Evolutionary conservation across 2,329 filamentous ascomycete species (phyloP), one percentile per base, ranked within the genome.

Genomic region (Diaporthe australafricana): DNA sequence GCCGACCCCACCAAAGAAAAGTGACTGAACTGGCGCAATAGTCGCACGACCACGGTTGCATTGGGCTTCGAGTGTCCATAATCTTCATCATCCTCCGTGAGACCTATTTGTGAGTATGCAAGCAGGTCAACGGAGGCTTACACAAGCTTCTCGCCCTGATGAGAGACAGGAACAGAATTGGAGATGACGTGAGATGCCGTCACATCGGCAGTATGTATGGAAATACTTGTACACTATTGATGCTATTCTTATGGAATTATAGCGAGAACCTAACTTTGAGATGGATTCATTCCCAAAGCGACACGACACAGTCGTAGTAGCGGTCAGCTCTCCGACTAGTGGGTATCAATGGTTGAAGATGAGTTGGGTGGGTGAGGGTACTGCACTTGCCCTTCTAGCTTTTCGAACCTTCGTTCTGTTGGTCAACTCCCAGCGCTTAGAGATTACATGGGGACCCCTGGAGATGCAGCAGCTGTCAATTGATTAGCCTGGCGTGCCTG

Each of bases 361-460:
- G 8, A 16, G 35, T 22, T n/a, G 30, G 22, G 57, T 50, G 20
- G 30, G 30, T 25, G 57, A 65, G 27, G 22, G 57, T 62, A 38
- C 57, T 40, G 57, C 20, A 42, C 20, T 63, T 48, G 57, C 35
- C 55, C 25, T 57, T 2, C 12, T 2, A 40, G 38, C 38, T 22
- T 27, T 50, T 30, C 27, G 45, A 47, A 12, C 45, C 32, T 35
- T 35, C 27, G 9, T 35, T 48, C 60, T 65, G 60, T 20, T 65
- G 60, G 60, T 65, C 27, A 17, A 48, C 42, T 35, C 60, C 60
- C 45, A 38, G 60, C 60, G 60, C 60, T 65, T 65, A 65, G 60
- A 65, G 60, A 65, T 65, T 65, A 20, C 42, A 50, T 50, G 60
- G 60, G 60, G 45, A 16, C 45, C 42, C 60, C 45, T 50, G 60